Evolutionary conservation across 352 stramenopile genomes (phyloP), one percentile per base, ranked within the genome.

Genomic region (Phytopythium ostracodes): DNA sequence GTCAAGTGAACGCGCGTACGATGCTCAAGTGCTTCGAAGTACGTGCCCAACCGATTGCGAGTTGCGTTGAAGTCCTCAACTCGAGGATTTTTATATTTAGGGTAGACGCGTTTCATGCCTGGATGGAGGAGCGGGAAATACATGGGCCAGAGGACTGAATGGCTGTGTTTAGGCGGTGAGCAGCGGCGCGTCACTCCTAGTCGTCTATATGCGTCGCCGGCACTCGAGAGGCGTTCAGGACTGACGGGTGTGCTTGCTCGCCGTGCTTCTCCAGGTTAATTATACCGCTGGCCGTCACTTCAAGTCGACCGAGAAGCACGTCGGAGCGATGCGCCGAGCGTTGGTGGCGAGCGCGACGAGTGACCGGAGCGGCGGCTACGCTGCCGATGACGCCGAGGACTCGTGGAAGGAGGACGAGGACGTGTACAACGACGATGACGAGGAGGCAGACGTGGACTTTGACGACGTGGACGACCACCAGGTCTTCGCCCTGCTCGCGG

Each of bases 391-490:
- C 10, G 18, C 35, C 22, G 25, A 46, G 18, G 35, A 29, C 10
- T 33, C 35, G 3, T 29, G 22, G 38, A 46, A 49, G 25, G 35
- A 47, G 38, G 53, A 57, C 20, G 51, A 36, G 47, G 31, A 31
- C 20, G n/a, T 20, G 20, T 33, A 24, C 14, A 29, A n/a, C 1
- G 35, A 36, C 12, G 36, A 49, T 14, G 33, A 22, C 15, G 53
- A 33, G 25, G 53, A 59, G 24, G 53, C 8, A n/a, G 79, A 89
- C 22, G 71, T 84, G 31, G 87, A 79, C 24, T 89, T 87, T 54
- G 76, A 87, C 57, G 77, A 89, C 50, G 27, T 84, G 11, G 76
- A 89, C 56, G 71, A 89, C 31, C 67, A 74, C 9, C 75, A 87
- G 25, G 70, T 87, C 14, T 79, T 89, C 36, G 70, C 75, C 20